These are phyloP conservation scores for Penicillium malachiteum DNA, from an alignment of 495 filamentous ascomycete species.

Conservation along the genomic window DNA sequence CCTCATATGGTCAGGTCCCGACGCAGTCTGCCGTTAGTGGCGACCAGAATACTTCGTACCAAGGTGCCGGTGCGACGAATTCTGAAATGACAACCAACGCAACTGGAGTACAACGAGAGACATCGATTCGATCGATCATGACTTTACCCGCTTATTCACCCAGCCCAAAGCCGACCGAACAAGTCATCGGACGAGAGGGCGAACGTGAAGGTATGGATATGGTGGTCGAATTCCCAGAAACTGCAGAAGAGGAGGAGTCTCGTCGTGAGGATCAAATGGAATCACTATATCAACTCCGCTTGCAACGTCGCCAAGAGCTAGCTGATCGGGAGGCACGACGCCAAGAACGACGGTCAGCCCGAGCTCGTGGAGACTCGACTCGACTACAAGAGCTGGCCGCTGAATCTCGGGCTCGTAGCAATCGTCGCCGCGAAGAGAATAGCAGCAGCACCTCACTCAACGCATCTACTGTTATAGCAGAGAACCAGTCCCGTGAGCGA, in stretches of 20 bases:
- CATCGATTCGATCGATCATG: conserved; percentile 86
- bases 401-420: conserved; percentile 32
- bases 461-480: conserved; percentile 47
- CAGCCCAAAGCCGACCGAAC: conserved; percentile 70
- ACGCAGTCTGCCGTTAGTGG: conserved; percentile 17
- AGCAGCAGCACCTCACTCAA: conserved; percentile 29
- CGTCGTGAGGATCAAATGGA: conserved; percentile 93
- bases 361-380: conserved; percentile 62
- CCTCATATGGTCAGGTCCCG: conserved; percentile 40
- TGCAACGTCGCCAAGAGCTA: conserved; percentile 71
- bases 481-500: conserved; percentile 66
- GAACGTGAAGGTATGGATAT: conserved; percentile 90
- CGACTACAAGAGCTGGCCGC: conserved; percentile 60
- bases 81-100: conserved; percentile 31
- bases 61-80: conserved; percentile 15
- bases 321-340: conserved; percentile 75
- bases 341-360: conserved; percentile 63
- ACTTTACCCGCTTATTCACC: conserved; percentile 80
- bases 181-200: conserved; percentile 85
- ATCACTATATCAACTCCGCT: conserved; percentile 82
- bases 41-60: conserved; percentile 25
- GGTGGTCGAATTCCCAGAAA: conserved; percentile 82
- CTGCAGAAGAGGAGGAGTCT: conserved; percentile 68
- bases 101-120: conserved; percentile 71
- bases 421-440: conserved; percentile 29